These are phyloP conservation scores for Boletales sp. DNA, from an alignment of 768 basidiomycete species.

Conservation along the genomic window DNA sequence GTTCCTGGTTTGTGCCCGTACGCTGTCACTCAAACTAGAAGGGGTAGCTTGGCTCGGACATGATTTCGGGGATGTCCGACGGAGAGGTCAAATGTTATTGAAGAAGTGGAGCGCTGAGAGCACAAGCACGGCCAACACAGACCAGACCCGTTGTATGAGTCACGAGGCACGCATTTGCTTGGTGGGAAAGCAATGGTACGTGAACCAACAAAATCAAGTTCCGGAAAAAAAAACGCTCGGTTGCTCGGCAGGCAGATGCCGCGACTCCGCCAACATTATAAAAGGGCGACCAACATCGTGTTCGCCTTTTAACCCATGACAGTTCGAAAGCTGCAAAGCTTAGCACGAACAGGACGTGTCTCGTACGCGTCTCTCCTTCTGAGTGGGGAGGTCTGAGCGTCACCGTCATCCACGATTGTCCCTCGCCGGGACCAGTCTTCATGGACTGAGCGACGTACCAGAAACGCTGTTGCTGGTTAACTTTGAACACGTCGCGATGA, in stretches of 20 bases:
- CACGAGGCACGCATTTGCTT: too few relatives aligned
- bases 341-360: slow-evolving; percentile 23
- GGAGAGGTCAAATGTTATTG: too few relatives aligned
- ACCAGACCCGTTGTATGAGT: too few relatives aligned
- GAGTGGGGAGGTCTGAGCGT: slow-evolving; percentile 35
- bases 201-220: too few relatives aligned
- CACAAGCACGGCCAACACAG: too few relatives aligned
- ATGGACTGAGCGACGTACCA: slow-evolving; percentile 28
- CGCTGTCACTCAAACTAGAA: too few relatives aligned
- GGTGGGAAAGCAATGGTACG: too few relatives aligned
- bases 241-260: slow-evolving; percentile 8
- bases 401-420: slow-evolving; percentile 28
- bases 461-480: slow-evolving; percentile 11
- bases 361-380: slow-evolving; percentile 18
- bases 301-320: slow-evolving; percentile 10
- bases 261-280: slow-evolving; percentile 14
- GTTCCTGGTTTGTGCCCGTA: too few relatives aligned
- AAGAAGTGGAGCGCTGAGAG: too few relatives aligned
- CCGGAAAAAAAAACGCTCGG: too few relatives aligned
- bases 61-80: too few relatives aligned
- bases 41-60: too few relatives aligned
- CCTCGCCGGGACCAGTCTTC: slow-evolving; percentile 25
- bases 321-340: slow-evolving; percentile 30
- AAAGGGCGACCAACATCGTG: not conserved
- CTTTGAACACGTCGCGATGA: slow-evolving; percentile 18